Evolutionary conservation across 2,329 filamentous ascomycete genomes (phyloP).

Genomic region (Myriosclerotinia scirpicola): DNA sequence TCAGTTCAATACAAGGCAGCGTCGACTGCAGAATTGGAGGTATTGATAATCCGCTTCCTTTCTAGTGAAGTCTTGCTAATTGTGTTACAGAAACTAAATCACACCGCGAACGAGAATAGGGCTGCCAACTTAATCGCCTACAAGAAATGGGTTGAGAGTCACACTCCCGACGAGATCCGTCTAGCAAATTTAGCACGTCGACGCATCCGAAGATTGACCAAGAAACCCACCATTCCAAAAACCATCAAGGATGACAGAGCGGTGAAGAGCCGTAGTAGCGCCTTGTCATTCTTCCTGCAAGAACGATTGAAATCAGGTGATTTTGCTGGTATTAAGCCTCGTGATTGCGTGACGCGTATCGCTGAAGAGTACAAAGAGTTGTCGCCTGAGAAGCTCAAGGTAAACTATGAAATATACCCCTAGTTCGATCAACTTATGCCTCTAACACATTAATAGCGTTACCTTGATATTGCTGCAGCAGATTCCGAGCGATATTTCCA

Average conservation of each 20-base stretch:
- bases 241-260: constrained; percentile 54
- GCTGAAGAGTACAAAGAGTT: constrained; percentile 51
- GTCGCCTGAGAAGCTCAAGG: constrained; percentile 48
- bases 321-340: constrained; percentile 46
- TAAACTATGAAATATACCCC: constrained; percentile 16
- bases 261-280: constrained; percentile 45
- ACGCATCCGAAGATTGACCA: constrained; percentile 29
- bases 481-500: constrained; percentile 36
- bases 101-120: constrained; percentile 49
- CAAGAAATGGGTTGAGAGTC: constrained; percentile 53
- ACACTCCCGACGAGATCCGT: constrained; percentile 58
- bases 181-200: constrained; percentile 58
- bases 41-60: constrained; percentile 31
- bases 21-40: constrained; percentile 42
- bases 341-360: constrained; percentile 46
- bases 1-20: constrained; percentile 41
- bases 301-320: constrained; percentile 51
- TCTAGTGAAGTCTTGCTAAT: constrained; percentile 38
- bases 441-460: constrained; percentile 9
- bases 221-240: neutral
- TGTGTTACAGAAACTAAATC: constrained; percentile 48
- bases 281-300: constrained; percentile 47
- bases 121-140: constrained; percentile 47
- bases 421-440: neutral
- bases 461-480: constrained; percentile 34